phyloP scores from a whole-genome alignment of 768 basidiomycete species.

The Asterophora parasitica region DNA sequence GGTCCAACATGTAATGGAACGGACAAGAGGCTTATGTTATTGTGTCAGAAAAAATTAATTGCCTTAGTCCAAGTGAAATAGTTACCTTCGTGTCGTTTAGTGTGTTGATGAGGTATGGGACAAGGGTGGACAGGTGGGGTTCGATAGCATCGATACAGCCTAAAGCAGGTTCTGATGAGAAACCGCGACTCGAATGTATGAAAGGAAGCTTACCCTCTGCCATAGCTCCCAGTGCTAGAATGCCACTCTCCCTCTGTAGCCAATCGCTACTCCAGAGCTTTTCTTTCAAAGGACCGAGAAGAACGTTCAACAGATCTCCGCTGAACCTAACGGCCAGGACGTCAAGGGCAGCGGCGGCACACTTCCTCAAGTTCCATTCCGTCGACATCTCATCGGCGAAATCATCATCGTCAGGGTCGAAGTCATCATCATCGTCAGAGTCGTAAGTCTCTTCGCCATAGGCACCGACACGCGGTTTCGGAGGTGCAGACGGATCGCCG shows the following conservation, averaged over 20 bases:
- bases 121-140: constrained; percentile 87
- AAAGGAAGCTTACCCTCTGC: constrained; percentile 73
- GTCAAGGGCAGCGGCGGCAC: constrained; percentile 95
- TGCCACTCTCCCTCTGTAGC: constrained; percentile 92
- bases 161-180: constrained; percentile 26
- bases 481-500: constrained; percentile 26
- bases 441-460: constrained; percentile 82
- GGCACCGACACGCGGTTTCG: constrained; percentile 48
- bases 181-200: background rate
- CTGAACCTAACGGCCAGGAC: constrained; percentile 93
- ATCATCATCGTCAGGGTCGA: constrained; percentile 83
- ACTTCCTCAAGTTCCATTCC: constrained; percentile 98
- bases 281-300: constrained; percentile 86
- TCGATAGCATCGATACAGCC: constrained; percentile 96
- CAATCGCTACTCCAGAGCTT: constrained; percentile 92
- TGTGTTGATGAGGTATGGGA: constrained; percentile 89
- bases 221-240: constrained; percentile 95
- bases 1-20: constrained; percentile 99
- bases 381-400: constrained; percentile 97
- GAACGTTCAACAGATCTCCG: constrained; percentile 81
- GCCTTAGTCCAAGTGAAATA: constrained; percentile 7
- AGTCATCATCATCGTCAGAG: constrained; percentile 85
- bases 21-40: constrained; percentile 75
- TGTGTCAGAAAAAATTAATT: constrained; percentile 9
- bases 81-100: constrained; percentile 87